These are phyloP conservation scores for Colletotrichum sansevieriae DNA, from an alignment of 2,329 filamentous ascomycete genomes.

Conservation along the genomic window DNA sequence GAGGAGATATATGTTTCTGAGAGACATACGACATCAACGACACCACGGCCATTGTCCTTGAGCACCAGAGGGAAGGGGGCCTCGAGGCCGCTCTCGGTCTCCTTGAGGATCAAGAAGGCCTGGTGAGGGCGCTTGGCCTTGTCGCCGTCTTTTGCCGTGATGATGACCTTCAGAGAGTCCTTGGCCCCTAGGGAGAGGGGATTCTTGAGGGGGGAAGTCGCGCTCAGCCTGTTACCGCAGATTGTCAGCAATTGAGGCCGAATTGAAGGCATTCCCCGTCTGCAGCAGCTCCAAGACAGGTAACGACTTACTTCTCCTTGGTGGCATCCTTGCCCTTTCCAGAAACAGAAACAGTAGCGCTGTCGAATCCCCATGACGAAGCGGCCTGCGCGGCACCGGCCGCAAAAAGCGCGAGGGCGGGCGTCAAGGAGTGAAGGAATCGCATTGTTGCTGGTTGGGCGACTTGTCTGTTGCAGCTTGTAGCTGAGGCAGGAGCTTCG, in stretches of 20 bases:
- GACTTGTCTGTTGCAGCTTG: slow-evolving; percentile 42
- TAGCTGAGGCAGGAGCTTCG: slow-evolving; percentile 36
- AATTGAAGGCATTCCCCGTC: slow-evolving; percentile 41
- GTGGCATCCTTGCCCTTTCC: slow-evolving; percentile 73
- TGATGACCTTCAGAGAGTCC: slow-evolving; percentile 83
- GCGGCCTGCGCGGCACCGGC: slow-evolving; percentile 65
- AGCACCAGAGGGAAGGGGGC: slow-evolving; percentile 86
- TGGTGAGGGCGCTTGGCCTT: slow-evolving; percentile 90
- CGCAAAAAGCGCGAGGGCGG: slow-evolving; percentile 61
- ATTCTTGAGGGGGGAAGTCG: slow-evolving; percentile 71
- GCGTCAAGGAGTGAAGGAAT: slow-evolving; percentile 55
- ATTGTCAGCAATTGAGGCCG: slow-evolving; percentile 25
- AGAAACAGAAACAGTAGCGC: slow-evolving; percentile 75
- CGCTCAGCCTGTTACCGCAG: slow-evolving; percentile 63
- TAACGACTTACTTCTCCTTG: slow-evolving; percentile 74
- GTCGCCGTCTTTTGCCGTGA: slow-evolving; percentile 85
- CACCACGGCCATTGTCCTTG: slow-evolving; percentile 90
- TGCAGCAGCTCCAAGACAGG: slow-evolving; percentile 3
- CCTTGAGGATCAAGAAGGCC: slow-evolving; percentile 87
- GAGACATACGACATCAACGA: slow-evolving; percentile 81
- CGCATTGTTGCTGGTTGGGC: slow-evolving; percentile 52
- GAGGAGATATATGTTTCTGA: not conserved
- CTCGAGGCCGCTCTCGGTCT: slow-evolving; percentile 80
- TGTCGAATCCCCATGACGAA: slow-evolving; percentile 79
- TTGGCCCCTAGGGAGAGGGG: slow-evolving; percentile 73